Conservation (phyloP, 148 eudicot genomes). For the Vaccinium myrtillus region DNA sequence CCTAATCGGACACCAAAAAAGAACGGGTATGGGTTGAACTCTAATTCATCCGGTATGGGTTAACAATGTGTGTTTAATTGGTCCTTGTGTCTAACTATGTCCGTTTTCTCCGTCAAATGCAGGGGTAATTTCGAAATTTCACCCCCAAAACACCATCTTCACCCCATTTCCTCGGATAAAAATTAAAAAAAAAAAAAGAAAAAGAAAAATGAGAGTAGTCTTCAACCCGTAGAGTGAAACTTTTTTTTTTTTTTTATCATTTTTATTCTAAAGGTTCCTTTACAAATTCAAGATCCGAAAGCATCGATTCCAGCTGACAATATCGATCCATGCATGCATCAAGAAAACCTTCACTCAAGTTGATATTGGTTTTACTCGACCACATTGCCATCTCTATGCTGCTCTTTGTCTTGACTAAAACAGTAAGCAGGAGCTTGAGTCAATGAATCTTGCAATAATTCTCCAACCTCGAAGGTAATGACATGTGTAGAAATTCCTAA, state of each 20-base stretch:
- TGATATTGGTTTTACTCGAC: background rate
- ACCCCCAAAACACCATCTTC: no score
- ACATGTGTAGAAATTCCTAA: constrained; percentile 33
- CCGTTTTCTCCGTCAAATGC: no score
- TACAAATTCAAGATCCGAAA: background rate
- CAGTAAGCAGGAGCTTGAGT: constrained; percentile 33
- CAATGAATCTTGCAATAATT: constrained; percentile 18
- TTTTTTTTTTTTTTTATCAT: background rate
- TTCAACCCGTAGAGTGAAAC: no score
- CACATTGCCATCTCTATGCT: background rate
- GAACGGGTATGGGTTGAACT: no score
- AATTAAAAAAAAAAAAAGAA: no score
- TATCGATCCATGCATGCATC: background rate
- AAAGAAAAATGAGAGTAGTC: no score
- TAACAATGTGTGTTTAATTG: no score
- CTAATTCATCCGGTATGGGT: no score
- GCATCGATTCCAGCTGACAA: background rate
- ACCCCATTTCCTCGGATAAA: no score
- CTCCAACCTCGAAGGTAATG: constrained; percentile 31
- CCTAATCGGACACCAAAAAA: no score
- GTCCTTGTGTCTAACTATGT: no score
- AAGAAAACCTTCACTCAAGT: background rate
- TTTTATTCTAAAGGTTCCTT: background rate
- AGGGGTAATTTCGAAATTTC: no score
- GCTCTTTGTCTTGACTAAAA: constrained; percentile 14